These are phyloP conservation scores for Mycena metata DNA, from an alignment of 768 basidiomycete genomes.

Conservation along the genomic window DNA sequence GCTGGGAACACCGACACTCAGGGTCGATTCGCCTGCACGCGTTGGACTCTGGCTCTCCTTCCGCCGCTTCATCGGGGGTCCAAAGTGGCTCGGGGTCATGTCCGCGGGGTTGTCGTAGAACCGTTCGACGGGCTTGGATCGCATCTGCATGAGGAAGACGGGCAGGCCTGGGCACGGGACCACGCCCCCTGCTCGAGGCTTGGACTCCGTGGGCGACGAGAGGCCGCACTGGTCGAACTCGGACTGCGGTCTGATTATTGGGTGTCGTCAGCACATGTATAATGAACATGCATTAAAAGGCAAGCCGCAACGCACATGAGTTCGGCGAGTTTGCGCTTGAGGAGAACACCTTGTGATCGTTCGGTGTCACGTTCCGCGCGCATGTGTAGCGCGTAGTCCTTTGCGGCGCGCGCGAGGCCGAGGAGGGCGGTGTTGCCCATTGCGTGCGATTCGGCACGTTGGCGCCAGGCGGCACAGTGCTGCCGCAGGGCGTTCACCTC, in stretches of 20 bases:
- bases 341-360: neutral
- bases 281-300: neutral
- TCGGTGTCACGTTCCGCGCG: conserved; percentile 22
- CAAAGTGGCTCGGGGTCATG: neutral
- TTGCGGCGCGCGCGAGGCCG: too few species aligned
- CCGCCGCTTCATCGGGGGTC: conserved; percentile 2
- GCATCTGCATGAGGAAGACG: conserved; percentile 5
- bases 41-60: too few species aligned
- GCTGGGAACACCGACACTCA: too few species aligned
- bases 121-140: too few species aligned
- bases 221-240: too few species aligned
- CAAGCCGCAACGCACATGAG: neutral
- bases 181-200: neutral
- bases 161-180: neutral
- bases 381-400: too few species aligned
- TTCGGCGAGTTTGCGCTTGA: conserved; percentile 25
- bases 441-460: too few species aligned
- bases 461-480: too few species aligned
- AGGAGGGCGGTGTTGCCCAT: too few species aligned
- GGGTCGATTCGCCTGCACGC: too few species aligned
- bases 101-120: neutral
- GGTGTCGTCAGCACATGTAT: neutral
- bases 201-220: neutral
- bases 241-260: neutral
- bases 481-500: conserved; percentile 40